These are phyloP conservation scores for Radiomyces spectabilis DNA, from an alignment of 192 early-diverging fungal species.

Conservation along the genomic window DNA sequence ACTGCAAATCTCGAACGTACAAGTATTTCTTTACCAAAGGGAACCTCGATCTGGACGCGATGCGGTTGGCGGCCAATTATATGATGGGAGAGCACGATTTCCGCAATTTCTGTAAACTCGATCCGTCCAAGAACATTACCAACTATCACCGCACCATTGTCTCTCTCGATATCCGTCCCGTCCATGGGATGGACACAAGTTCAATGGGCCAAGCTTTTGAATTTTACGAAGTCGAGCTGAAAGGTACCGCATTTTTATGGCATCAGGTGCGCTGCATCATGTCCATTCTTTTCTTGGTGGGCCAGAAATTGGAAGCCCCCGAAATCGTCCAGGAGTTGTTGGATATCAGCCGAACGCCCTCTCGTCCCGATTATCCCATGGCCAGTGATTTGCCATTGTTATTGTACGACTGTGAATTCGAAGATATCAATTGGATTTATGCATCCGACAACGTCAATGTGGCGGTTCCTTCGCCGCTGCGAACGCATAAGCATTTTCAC, in stretches of 20 bases:
- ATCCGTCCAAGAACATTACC: conserved; percentile 73
- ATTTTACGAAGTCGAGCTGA: conserved; percentile 68
- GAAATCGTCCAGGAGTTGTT: conserved; percentile 60
- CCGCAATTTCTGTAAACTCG: conserved; percentile 93
- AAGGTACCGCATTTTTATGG: conserved; percentile 90
- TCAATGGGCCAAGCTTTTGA: conserved; percentile 6
- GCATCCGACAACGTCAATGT: conserved; percentile 23
- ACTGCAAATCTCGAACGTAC: conserved; percentile 78
- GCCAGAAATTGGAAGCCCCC: conserved; percentile 70
- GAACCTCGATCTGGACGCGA: conserved; percentile 61
- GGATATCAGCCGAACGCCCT: conserved; percentile 51
- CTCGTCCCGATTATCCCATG: conserved; percentile 89
- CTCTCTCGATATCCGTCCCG: conserved; percentile 51
- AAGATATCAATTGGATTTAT: conserved; percentile 53
- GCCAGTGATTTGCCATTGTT: conserved; percentile 86
- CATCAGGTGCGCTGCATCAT: conserved; percentile 98
- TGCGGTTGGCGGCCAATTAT: conserved; percentile 63
- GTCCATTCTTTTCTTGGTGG: conserved; percentile 80
- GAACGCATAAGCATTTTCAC: conserved; percentile 37
- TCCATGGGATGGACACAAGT: conserved; percentile 17
- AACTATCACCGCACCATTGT: conserved; percentile 74
- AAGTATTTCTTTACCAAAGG: conserved; percentile 81
- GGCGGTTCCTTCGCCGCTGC: conserved; percentile 19
- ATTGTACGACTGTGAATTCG: conserved; percentile 79
- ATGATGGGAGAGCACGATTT: conserved; percentile 87